Evolutionary conservation across 306 rosid genomes (phyloP).

Genomic region (Begonia peltatifolia): DNA sequence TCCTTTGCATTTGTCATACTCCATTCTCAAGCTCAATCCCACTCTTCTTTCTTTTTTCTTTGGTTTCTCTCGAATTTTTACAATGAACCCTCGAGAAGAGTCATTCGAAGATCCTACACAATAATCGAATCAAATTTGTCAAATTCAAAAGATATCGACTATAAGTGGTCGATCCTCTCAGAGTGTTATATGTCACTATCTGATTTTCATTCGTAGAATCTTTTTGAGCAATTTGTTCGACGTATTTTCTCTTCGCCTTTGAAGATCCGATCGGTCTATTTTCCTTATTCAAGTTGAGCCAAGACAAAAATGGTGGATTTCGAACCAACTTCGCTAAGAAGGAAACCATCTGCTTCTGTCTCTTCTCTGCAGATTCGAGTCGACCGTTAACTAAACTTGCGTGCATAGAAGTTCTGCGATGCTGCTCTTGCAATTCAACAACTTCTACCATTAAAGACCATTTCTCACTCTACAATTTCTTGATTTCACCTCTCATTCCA

Average conservation of each 20-base stretch:
- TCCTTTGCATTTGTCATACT: conserved; percentile 34
- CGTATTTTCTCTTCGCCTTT: conserved; percentile 41
- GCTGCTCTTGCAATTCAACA: conserved; percentile 62
- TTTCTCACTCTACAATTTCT: too few species aligned
- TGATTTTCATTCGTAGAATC: too few species aligned
- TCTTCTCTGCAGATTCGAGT: conserved; percentile 65
- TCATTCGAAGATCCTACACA: too few species aligned
- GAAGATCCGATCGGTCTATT: conserved; percentile 32
- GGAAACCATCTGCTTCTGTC: conserved; percentile 78
- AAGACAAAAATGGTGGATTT: conserved; percentile 40
- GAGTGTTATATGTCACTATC: too few species aligned
- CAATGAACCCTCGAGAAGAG: too few species aligned
- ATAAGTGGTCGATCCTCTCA: too few species aligned
- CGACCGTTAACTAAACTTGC: conserved; percentile 46
- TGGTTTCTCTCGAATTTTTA: neutral
- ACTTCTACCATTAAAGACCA: conserved; percentile 50
- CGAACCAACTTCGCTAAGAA: conserved; percentile 70
- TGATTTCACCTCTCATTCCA: too few species aligned
- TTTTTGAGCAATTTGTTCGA: conserved; percentile 37
- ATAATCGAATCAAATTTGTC: too few species aligned
- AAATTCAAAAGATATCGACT: too few species aligned
- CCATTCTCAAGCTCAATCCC: conserved; percentile 24
- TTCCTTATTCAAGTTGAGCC: conserved; percentile 38
- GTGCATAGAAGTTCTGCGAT: conserved; percentile 38
- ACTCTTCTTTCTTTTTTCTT: conserved; percentile 26